Evolutionary conservation across 1,284 basidiomycete genomes (phyloP), one percentile per base, ranked within the genome.

Genomic region (Naganishia cerealis): DNA sequence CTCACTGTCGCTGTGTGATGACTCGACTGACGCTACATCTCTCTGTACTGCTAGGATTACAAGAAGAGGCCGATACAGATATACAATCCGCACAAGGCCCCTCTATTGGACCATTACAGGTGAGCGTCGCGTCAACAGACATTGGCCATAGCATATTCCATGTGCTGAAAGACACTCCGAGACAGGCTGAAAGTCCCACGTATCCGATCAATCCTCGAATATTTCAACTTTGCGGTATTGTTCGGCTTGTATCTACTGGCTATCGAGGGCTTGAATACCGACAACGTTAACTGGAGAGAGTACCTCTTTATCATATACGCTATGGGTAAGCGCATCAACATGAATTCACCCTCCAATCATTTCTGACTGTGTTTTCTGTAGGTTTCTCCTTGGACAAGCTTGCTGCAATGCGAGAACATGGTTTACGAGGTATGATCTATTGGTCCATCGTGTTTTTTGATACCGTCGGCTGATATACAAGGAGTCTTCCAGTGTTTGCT

Each of bases 321-420:
- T 0, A 81, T 92, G 43, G 91, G 82, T 82, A 36, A 71, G 76
- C 67, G 12, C n/a, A 24, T 13, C 57, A n/a, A 21, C 36, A 40
- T 8, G 16, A 16, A 2, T 18, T 68, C 36, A 66, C 2, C 29
- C 16, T 40, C 52, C 8, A 13, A 18, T 12, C 57, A 36, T 8
- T 29, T 26, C 73, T 40, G 24, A 13, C 36, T 61, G 21, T 68
- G 21, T 57, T 62, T 12, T 61, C 58, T 68, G 36, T 69, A 79
- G 84, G 93, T 0, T 96, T 96, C 78, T 87, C 90, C 0, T 82
- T 97, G 5, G 94, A 97, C 78, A 95, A 94, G 77, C 82, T 94
- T 15, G 94, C 94, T 10, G 89, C 92, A 3, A 91, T 95, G 86
- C 90, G 95, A 76, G 94, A 96, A 77, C 93, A 94, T 75, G 93